Conservation (phyloP, 495 filamentous ascomycete species). For the Aspergillus baeticus region DNA sequence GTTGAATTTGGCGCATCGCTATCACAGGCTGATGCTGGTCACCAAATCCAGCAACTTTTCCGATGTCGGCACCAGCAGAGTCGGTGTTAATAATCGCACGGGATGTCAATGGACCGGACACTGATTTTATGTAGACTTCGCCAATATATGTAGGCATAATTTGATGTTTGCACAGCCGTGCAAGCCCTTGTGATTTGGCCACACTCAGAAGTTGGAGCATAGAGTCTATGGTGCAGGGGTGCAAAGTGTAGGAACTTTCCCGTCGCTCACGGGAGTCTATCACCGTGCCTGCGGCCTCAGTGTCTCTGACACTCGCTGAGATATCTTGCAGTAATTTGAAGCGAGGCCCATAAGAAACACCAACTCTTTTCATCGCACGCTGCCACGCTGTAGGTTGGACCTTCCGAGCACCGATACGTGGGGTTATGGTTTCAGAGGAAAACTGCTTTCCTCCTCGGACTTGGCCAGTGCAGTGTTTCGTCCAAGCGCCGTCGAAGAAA, state of each 20-base stretch:
- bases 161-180: not conserved
- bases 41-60: not conserved
- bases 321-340: not conserved
- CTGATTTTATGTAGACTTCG: not conserved
- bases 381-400: not conserved
- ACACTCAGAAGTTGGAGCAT: not conserved
- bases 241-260: not conserved
- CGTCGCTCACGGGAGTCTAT: not conserved
- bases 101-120: not conserved
- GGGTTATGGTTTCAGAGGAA: not conserved
- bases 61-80: not conserved
- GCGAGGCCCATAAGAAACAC: conserved; percentile 2
- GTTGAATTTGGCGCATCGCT: not conserved
- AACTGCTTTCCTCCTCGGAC: conserved; percentile 3
- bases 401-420: not conserved
- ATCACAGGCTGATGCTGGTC: not conserved
- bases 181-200: not conserved
- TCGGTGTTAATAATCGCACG: not conserved
- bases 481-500: conserved; percentile 36
- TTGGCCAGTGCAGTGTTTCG: conserved; percentile 41
- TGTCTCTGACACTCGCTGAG: not conserved
- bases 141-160: not conserved
- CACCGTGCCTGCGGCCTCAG: not conserved
- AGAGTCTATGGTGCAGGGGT: not conserved
- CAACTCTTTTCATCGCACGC: not conserved